Conservation (phyloP, 1,139 yeast species). For the Pneumocystis wakefieldiae region DNA sequence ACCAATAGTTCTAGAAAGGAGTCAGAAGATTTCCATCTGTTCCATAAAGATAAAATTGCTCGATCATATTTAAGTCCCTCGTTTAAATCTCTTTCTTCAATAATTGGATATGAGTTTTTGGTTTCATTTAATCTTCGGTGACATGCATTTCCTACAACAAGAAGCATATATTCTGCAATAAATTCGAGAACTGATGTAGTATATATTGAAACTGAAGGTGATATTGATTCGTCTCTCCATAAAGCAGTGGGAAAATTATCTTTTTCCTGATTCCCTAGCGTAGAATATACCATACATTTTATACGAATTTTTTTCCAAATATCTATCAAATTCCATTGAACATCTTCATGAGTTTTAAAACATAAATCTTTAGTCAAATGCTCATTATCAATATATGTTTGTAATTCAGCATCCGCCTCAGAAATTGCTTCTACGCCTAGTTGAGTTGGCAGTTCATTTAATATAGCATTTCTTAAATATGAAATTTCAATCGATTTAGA, state of each 20-base stretch:
- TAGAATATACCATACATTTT: slow-evolving; percentile 15
- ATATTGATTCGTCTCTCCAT: background rate
- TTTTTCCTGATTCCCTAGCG: slow-evolving; percentile 14
- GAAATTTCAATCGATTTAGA: slow-evolving; percentile 10
- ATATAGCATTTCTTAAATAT: slow-evolving; percentile 9
- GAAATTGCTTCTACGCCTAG: slow-evolving; percentile 12
- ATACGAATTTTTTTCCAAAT: slow-evolving; percentile 13
- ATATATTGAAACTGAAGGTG: background rate
- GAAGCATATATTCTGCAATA: background rate
- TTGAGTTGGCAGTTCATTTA: slow-evolving; percentile 10
- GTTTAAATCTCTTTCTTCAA: background rate
- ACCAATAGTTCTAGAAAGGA: background rate
- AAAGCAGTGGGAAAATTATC: background rate
- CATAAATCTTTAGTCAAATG: slow-evolving; percentile 5
- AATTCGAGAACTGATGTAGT: background rate
- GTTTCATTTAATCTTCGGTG: background rate
- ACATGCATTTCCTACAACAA: background rate
- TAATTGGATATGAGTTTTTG: background rate
- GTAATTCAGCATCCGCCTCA: slow-evolving; percentile 14
- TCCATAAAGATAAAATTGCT: background rate
- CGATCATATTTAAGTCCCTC: background rate
- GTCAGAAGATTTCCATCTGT: background rate
- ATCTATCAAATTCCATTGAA: slow-evolving; percentile 3
- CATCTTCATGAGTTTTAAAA: background rate
- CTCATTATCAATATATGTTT: slow-evolving; percentile 11